Evolutionary conservation across 257 asterid genomes (phyloP).

Genomic region (Asclepias syriaca): DNA sequence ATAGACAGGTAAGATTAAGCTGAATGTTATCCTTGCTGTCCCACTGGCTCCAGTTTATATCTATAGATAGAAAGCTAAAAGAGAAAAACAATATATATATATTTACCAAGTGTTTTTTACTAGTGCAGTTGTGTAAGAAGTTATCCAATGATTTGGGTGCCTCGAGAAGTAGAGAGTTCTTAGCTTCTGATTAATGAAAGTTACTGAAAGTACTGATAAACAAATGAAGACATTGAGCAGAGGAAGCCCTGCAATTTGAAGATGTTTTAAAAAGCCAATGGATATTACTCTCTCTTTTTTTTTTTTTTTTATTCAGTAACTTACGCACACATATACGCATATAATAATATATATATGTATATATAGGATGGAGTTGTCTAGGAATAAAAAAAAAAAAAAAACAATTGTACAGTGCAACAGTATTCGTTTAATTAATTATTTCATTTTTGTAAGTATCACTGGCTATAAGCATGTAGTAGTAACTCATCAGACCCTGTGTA

Average conservation of each 20-base stretch:
- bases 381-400: neutral
- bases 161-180: conserved; percentile 40
- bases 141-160: conserved; percentile 78
- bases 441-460: neutral
- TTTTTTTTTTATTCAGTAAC: too few species aligned
- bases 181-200: conserved; percentile 24
- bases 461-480: neutral
- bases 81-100: too few species aligned
- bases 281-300: neutral
- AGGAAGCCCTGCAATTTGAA: neutral
- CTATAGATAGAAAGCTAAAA: neutral
- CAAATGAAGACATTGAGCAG: neutral
- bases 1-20: conserved; percentile 59
- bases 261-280: neutral
- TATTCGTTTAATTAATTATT: neutral
- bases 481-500: neutral
- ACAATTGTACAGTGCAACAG: neutral
- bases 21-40: neutral
- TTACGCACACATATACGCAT: too few species aligned
- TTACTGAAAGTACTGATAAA: conserved; percentile 13
- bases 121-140: conserved; percentile 70
- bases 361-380: neutral
- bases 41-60: too few species aligned
- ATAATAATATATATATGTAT: too few species aligned
- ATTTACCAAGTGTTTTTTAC: neutral